phyloP scores from a whole-genome alignment of 768 basidiomycete genomes.

The Lactarius pseudohatsudake region DNA sequence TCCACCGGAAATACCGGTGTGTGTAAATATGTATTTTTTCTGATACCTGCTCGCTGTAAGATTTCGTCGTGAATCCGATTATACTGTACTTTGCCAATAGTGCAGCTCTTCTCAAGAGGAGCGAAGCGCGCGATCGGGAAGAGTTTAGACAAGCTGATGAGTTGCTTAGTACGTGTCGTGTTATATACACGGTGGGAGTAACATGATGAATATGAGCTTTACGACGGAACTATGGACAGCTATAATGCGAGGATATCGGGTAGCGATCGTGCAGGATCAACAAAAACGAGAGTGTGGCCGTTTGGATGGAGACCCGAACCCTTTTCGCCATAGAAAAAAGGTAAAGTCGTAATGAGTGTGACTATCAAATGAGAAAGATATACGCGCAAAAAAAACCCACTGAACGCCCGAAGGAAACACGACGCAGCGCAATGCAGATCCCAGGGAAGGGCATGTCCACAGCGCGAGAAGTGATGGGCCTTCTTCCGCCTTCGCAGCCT shows the following conservation, averaged over 20 bases:
- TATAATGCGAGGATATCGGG: background rate
- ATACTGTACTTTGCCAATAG: too few relatives aligned
- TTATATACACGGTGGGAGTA: background rate
- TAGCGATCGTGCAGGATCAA: background rate
- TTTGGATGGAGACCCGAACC: background rate
- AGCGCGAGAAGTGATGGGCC: constrained; percentile 31
- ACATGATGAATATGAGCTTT: background rate
- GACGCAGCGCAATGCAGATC: constrained; percentile 31
- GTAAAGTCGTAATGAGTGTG: background rate
- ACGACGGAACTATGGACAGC: constrained; percentile 2
- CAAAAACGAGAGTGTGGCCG: background rate
- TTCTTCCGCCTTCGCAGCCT: constrained; percentile 39
- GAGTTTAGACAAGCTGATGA: background rate
- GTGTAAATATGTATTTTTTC: too few relatives aligned
- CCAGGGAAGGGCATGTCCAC: constrained; percentile 32
- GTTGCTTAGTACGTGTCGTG: background rate
- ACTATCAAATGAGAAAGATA: background rate
- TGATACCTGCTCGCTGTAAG: too few relatives aligned
- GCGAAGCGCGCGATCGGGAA: too few relatives aligned
- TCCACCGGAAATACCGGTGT: too few relatives aligned
- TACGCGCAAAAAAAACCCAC: constrained; percentile 25
- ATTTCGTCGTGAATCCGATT: too few relatives aligned
- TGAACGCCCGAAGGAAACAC: constrained; percentile 35
- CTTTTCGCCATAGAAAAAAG: background rate
- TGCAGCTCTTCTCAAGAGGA: too few relatives aligned